Conservation (phyloP, 257 asterid genomes). For the Ligustrum vulgare region DNA sequence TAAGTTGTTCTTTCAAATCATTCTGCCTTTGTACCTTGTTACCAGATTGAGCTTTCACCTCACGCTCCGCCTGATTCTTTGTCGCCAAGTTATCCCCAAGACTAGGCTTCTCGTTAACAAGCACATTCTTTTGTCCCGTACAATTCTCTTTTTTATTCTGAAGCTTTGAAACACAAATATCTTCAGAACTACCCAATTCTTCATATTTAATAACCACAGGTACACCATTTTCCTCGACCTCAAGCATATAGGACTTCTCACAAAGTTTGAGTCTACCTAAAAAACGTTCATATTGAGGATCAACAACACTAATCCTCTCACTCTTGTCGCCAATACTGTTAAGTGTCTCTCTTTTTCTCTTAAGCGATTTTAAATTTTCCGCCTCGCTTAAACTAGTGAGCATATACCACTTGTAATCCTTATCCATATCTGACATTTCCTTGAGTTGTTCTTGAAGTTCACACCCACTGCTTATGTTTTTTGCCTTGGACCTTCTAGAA, state of each 20-base stretch:
- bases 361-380: not conserved
- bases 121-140: not conserved
- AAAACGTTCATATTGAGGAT: constrained; percentile 21
- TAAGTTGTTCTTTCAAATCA: no score
- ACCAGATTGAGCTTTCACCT: no score
- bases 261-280: constrained; percentile 1
- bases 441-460: no score
- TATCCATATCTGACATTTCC: no score
- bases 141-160: constrained; percentile 21
- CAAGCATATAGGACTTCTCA: constrained; percentile 23
- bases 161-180: constrained; percentile 18
- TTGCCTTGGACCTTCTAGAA: no score
- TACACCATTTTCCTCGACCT: not conserved
- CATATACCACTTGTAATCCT: not conserved
- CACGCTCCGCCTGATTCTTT: not conserved
- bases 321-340: constrained; percentile 1
- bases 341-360: not conserved
- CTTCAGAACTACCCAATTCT: not conserved
- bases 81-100: not conserved
- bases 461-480: no score
- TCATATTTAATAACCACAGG: constrained; percentile 16
- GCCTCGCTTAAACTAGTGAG: not conserved
- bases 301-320: constrained; percentile 14
- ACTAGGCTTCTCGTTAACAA: not conserved
- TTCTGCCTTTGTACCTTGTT: no score